These are phyloP conservation scores for Amaranthus hypochondriacus DNA, from an alignment of 148 eudicot genomes.

Conservation along the genomic window DNA sequence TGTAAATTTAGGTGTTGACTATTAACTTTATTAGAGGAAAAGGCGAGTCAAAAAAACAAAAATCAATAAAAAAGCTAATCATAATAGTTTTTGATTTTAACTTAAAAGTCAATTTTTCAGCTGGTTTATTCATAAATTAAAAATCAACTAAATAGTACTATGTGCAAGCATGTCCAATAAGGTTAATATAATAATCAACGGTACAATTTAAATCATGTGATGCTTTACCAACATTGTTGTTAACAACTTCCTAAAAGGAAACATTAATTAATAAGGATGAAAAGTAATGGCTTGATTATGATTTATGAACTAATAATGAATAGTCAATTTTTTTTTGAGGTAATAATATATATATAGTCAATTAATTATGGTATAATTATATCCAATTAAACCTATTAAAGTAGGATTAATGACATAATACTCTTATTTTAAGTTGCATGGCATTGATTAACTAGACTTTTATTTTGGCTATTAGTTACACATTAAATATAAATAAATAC, in stretches of 20 bases:
- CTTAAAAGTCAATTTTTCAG: no score
- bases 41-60: no score
- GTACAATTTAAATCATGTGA: background rate
- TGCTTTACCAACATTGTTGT: constrained; percentile 18
- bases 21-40: no score
- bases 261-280: background rate
- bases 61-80: no score
- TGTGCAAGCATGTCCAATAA: constrained; percentile 1
- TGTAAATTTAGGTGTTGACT: no score
- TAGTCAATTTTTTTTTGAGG: background rate
- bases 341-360: background rate
- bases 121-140: no score
- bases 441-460: background rate
- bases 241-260: constrained; percentile 17
- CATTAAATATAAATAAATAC: no score
- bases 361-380: background rate
- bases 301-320: background rate
- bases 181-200: constrained; percentile 5
- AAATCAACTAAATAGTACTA: background rate
- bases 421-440: background rate
- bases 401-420: background rate
- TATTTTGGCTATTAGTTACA: no score
- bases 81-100: no score
- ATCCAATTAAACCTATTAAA: constrained; percentile 4
- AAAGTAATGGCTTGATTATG: background rate